Evolutionary conservation across 148 eudicot genomes (phyloP).

Genomic region (Euryodendron excelsum): DNA sequence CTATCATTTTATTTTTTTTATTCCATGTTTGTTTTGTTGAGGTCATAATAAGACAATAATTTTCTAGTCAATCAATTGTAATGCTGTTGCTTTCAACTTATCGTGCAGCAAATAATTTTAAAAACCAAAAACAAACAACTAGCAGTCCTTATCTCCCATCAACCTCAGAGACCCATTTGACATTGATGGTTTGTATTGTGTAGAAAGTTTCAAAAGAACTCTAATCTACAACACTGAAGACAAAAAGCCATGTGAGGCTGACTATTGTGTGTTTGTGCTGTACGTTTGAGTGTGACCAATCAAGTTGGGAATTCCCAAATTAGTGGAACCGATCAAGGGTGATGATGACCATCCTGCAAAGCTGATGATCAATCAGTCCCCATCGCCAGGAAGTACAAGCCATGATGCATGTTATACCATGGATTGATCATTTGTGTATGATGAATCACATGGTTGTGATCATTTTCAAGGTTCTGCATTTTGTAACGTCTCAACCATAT

Average conservation of each 20-base stretch:
- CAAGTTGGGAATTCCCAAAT: neutral
- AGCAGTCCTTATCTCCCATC: neutral
- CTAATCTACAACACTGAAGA: slow-evolving; percentile 8
- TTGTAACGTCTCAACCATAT: too few relatives aligned
- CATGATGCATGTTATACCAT: neutral
- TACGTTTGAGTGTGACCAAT: slow-evolving; percentile 7
- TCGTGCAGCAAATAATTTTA: neutral
- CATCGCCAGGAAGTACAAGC: too few relatives aligned
- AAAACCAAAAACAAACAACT: neutral
- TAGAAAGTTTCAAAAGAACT: slow-evolving; percentile 6
- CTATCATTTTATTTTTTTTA: neutral
- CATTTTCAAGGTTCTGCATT: too few relatives aligned
- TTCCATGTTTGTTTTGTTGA: neutral
- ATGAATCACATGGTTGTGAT: too few relatives aligned
- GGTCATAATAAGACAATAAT: neutral
- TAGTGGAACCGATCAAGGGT: neutral
- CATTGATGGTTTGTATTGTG: neutral
- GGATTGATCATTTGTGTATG: neutral
- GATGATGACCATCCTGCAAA: neutral
- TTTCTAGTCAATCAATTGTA: neutral
- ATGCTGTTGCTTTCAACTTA: slow-evolving; percentile 15
- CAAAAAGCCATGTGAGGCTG: slow-evolving; percentile 11
- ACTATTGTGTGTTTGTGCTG: neutral
- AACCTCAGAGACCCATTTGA: slow-evolving; percentile 6
- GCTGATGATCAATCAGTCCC: neutral